Evolutionary conservation across 768 basidiomycete species (phyloP).

Genomic region (Pleurotus platypus): DNA sequence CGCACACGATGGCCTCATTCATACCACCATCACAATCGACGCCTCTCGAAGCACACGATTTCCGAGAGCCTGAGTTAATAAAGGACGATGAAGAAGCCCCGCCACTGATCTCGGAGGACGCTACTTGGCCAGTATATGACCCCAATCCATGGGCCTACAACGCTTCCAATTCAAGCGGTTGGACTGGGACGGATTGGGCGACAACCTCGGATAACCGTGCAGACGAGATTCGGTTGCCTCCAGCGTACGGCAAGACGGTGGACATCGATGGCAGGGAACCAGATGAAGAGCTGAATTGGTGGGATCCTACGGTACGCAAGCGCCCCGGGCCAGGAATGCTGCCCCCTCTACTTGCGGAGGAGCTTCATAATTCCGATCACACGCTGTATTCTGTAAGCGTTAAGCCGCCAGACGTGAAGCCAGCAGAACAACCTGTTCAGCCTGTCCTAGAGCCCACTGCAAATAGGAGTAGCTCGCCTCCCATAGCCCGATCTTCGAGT

Average conservation of each 20-base stretch:
- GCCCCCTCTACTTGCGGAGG: constrained; percentile 62
- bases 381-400: constrained; percentile 61
- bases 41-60: constrained; percentile 34
- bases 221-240: background rate
- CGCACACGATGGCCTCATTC: constrained; percentile 27
- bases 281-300: constrained; percentile 68
- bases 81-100: constrained; percentile 36
- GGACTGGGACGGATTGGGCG: background rate
- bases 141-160: constrained; percentile 4
- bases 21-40: constrained; percentile 29
- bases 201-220: background rate
- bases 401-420: constrained; percentile 19
- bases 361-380: constrained; percentile 71
- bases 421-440: background rate
- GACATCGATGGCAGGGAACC: constrained; percentile 58
- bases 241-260: constrained; percentile 18
- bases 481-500: constrained; percentile 14
- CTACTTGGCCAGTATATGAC: constrained; percentile 16
- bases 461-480: constrained; percentile 5
- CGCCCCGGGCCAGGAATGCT: constrained; percentile 74
- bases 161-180: constrained; percentile 2
- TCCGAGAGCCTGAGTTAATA: constrained; percentile 56
- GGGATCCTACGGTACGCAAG: constrained; percentile 48
- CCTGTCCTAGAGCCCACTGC: constrained; percentile 2
- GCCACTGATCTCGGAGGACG: constrained; percentile 33